Evolutionary conservation across 345 rosid genomes (phyloP).

Genomic region (Punica granatum): DNA sequence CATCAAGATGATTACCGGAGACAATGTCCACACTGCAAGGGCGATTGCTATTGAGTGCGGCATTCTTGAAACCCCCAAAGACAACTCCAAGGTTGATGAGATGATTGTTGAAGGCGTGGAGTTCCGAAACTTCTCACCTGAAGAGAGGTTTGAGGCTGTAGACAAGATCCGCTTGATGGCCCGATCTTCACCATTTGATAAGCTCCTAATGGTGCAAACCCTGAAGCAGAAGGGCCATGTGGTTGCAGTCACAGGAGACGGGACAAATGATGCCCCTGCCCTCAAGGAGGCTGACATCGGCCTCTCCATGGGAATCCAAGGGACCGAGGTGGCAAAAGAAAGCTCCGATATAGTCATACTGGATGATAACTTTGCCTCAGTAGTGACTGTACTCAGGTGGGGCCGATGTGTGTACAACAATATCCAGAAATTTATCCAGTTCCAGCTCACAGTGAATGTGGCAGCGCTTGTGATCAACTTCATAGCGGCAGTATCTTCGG

Average conservation of each 20-base stretch:
- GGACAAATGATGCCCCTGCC: slow-evolving; percentile 51
- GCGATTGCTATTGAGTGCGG: slow-evolving; percentile 23
- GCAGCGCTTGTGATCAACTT: slow-evolving; percentile 91
- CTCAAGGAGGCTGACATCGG: slow-evolving; percentile 18
- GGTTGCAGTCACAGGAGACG: slow-evolving; percentile 50
- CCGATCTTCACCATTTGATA: slow-evolving; percentile 45
- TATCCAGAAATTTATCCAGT: slow-evolving; percentile 96
- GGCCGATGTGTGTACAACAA: slow-evolving; percentile 96
- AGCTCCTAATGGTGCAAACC: slow-evolving; percentile 39
- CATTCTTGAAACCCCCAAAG: slow-evolving; percentile 11
- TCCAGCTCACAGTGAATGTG: slow-evolving; percentile 94
- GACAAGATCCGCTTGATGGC: slow-evolving; percentile 30
- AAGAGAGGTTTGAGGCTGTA: slow-evolving; percentile 6
- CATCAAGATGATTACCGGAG: slow-evolving; percentile 19
- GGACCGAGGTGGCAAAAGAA: slow-evolving; percentile 13
- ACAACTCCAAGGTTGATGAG: slow-evolving; percentile 8
- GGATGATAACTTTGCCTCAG: slow-evolving; percentile 11
- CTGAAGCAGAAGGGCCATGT: slow-evolving; percentile 32
- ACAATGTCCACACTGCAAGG: slow-evolving; percentile 18
- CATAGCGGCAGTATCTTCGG: slow-evolving; percentile 87
- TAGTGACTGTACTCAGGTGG: slow-evolving; percentile 63
- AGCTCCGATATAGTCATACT: slow-evolving; percentile 11
- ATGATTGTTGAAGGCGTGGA: slow-evolving; percentile 15
- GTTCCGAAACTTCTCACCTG: slow-evolving; percentile 16
- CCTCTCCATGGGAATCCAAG: slow-evolving; percentile 13